Base-by-base conservation (phyloP, 164 flowering plant genomes). In the Vitis rotundifolia region DNA sequence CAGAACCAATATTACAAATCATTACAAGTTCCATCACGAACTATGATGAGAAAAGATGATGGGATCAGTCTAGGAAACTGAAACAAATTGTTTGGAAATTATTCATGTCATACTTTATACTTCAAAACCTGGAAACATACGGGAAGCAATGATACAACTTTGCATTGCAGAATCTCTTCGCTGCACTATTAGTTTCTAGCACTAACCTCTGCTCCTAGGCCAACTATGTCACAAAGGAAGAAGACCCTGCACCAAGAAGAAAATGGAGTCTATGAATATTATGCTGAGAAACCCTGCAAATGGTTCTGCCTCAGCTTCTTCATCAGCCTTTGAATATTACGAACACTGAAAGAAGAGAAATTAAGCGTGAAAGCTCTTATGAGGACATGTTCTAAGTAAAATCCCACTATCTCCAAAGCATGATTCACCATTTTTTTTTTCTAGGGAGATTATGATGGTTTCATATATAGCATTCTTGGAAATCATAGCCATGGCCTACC, bases 361-460 rank as follows among this genome's bases (percentile, higher is more conserved):
- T 37, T 37, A 37, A 37, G 44, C 3, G 44, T 6, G 47, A n/a
- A 11, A 66, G 8, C 49, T 59, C 15, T 7, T 19, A 64, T 22
- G 71, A 56, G n/a, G 49, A 37, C 7, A 14, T 22, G 16, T 61
- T 61, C 52, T 53, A 62, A 37, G 15, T 44, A 49, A 22, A 66
- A 14, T 51, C 60, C 63, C 37, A 68, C 9, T 6, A 28, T 19
- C n/a, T 12, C 59, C 18, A 44, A 3, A 26, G 22, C 62, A 55
- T 26, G 22, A 55, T 49, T 18, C 37, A 54, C 44, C 44, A 37
- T 37, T 37, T 71, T 16, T 9, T 49, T 60, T 60, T 64, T 26
- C 44, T 44, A 15, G 13, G 28, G 61, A 59, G 63, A 71, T 55
- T 57, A 52, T 49, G 58, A 66, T 50, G 66, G 73, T 8, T 31